Percentiles rank a stretch among this genome's conserved stretches.
phyloP scores from a whole-genome alignment of 2,329 filamentous ascomycete species.

The Pseudogymnoascus sp. region DNA sequence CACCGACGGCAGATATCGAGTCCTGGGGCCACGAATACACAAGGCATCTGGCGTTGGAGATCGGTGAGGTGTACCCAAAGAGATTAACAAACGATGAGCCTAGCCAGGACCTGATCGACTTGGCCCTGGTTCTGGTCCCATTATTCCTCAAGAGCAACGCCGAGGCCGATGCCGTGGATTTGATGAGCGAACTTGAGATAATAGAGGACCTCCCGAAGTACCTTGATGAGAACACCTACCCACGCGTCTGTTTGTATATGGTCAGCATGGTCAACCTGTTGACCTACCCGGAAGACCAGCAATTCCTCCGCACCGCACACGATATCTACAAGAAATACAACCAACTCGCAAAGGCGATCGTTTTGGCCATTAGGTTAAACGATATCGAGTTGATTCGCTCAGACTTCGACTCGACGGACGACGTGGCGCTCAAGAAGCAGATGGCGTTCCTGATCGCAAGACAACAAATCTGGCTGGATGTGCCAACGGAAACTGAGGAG shows the following conservation, averaged over 20 bases:
- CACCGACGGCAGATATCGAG: conserved; percentile 83
- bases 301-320: conserved; percentile 88
- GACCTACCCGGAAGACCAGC: conserved; percentile 94
- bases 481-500: conserved; percentile 55
- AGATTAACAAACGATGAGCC: conserved; percentile 78
- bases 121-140: conserved; percentile 78
- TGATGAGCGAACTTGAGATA: conserved; percentile 95
- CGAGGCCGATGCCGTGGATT: conserved; percentile 93
- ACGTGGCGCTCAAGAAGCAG: conserved; percentile 81
- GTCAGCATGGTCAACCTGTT: conserved; percentile 97
- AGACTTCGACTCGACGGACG: conserved; percentile 72
- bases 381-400: conserved; percentile 73
- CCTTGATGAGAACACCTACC: conserved; percentile 88
- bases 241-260: conserved; percentile 93
- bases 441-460: conserved; percentile 87
- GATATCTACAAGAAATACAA: conserved; percentile 90
- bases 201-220: conserved; percentile 86
- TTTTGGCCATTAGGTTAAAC: conserved; percentile 88
- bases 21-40: conserved; percentile 99
- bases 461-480: conserved; percentile 77
- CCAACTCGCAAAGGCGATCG: conserved; percentile 86
- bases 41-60: conserved; percentile 87
- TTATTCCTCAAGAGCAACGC: conserved; percentile 97
- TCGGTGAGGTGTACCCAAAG: conserved; percentile 88
- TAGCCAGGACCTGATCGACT: conserved; percentile 73